Evolutionary conservation across 1,284 basidiomycete genomes (phyloP).

Genomic region (Microbotryum violaceum): DNA sequence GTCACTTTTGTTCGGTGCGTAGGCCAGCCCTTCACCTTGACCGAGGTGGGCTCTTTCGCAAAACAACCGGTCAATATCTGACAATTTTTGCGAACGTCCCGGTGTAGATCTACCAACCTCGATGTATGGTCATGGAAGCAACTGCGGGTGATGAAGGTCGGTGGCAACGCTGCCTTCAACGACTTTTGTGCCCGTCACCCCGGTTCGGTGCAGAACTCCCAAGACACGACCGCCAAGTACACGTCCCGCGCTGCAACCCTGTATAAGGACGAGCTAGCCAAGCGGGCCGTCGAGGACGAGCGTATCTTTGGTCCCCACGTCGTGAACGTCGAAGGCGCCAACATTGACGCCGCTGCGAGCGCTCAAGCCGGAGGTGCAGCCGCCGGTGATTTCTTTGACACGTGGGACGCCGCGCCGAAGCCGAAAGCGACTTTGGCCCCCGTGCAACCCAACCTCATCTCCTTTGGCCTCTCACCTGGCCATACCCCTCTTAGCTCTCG

Average conservation of each 20-base stretch:
- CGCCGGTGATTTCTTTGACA: constrained; percentile 79
- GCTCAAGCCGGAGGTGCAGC: constrained; percentile 52
- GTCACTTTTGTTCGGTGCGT: constrained; percentile 86
- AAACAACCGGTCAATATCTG: not conserved
- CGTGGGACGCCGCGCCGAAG: constrained; percentile 74
- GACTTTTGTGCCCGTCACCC: constrained; percentile 67
- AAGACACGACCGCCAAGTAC: constrained; percentile 57
- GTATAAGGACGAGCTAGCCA: constrained; percentile 87
- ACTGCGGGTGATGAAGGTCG: constrained; percentile 91
- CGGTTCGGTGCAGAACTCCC: constrained; percentile 4
- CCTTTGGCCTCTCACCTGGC: constrained; percentile 15
- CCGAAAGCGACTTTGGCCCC: constrained; percentile 41
- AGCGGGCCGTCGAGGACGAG: constrained; percentile 73
- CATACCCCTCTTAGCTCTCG: constrained; percentile 17
- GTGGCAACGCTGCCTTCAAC: constrained; percentile 79
- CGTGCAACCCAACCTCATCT: constrained; percentile 14
- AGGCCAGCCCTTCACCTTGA: constrained; percentile 37
- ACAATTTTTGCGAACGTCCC: not conserved
- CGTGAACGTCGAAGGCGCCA: constrained; percentile 64
- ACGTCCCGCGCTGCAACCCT: constrained; percentile 70
- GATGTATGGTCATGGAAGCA: constrained; percentile 90
- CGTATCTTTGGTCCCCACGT: constrained; percentile 55
- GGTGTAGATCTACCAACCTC: constrained; percentile 80
- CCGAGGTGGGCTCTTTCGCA: not conserved
- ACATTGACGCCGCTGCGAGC: constrained; percentile 32